These are phyloP conservation scores for Saccharata proteae DNA, from an alignment of 2,329 filamentous ascomycete species.

Conservation along the genomic window DNA sequence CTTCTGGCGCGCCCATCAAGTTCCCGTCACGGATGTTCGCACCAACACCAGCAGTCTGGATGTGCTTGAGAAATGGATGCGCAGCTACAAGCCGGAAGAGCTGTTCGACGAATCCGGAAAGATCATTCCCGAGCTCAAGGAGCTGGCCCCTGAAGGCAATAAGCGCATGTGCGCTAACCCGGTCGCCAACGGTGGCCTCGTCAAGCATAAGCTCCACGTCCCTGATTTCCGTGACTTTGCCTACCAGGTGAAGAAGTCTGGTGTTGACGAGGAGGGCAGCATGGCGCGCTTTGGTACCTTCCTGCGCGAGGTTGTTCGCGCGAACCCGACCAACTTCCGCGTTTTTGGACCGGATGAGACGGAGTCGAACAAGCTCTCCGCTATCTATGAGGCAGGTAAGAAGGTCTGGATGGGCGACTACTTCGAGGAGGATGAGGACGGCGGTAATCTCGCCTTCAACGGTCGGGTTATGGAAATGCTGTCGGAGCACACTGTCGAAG, in stretches of 20 bases:
- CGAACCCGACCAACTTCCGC: slow-evolving; percentile 57
- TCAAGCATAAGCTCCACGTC: slow-evolving; percentile 55
- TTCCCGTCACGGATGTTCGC: slow-evolving; percentile 59
- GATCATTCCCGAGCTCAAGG: slow-evolving; percentile 50
- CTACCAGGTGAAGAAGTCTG: slow-evolving; percentile 49
- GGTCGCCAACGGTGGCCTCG: slow-evolving; percentile 57
- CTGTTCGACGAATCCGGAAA: slow-evolving; percentile 54
- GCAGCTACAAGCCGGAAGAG: slow-evolving; percentile 60
- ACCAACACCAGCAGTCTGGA: slow-evolving; percentile 55
- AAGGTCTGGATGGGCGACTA: slow-evolving; percentile 73
- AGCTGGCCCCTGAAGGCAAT: slow-evolving; percentile 52
- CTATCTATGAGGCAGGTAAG: slow-evolving; percentile 61
- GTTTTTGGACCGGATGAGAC: slow-evolving; percentile 73
- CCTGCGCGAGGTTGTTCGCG: slow-evolving; percentile 53
- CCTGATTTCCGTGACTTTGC: slow-evolving; percentile 60
- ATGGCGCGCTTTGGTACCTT: slow-evolving; percentile 60
- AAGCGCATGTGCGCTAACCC: slow-evolving; percentile 68
- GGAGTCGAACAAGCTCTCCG: slow-evolving; percentile 64
- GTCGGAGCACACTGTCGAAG: slow-evolving; percentile 69
- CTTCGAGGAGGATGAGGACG: slow-evolving; percentile 63
- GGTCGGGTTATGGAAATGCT: slow-evolving; percentile 76
- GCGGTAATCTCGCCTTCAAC: slow-evolving; percentile 53
- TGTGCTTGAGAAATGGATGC: slow-evolving; percentile 65
- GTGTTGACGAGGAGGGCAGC: slow-evolving; percentile 44
- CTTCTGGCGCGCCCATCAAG: slow-evolving; percentile 71